Evolutionary conservation across 352 stramenopile genomes (phyloP).

Genomic region (Globisporangium nunn): DNA sequence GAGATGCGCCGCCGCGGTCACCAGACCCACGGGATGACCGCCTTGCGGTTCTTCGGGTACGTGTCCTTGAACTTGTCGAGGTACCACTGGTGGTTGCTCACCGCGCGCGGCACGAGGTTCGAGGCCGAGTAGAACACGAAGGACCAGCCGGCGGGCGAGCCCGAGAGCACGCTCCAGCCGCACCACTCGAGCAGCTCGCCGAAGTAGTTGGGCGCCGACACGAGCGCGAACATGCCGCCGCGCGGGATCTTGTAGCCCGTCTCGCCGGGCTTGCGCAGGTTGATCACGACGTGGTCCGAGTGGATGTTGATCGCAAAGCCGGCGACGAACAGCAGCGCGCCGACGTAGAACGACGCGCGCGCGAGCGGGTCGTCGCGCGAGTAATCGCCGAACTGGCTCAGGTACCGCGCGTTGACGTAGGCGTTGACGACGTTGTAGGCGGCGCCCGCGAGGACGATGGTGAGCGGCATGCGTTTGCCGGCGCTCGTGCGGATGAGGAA

Average conservation of each 20-base stretch:
- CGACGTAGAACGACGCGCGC: conserved; percentile 45
- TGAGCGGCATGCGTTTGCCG: conserved; percentile 56
- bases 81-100: conserved; percentile 53
- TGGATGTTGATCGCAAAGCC: conserved; percentile 59
- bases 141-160: conserved; percentile 42
- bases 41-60: conserved; percentile 29
- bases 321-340: conserved; percentile 36
- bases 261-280: conserved; percentile 50
- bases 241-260: conserved; percentile 50
- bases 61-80: conserved; percentile 43
- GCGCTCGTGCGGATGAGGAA: conserved; percentile 51
- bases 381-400: conserved; percentile 61
- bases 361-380: conserved; percentile 20
- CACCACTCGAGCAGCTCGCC: conserved; percentile 71
- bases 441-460: conserved; percentile 39
- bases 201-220: conserved; percentile 76
- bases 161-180: conserved; percentile 52
- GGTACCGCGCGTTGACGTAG: conserved; percentile 60
- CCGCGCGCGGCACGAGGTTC: conserved; percentile 37
- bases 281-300: conserved; percentile 61
- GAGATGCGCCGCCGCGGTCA: conserved; percentile 5
- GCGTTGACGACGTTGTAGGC: conserved; percentile 71
- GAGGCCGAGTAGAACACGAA: conserved; percentile 44
- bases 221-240: conserved; percentile 56
- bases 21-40: conserved; percentile 34